phyloP scores from a whole-genome alignment of 768 basidiomycete genomes.

The Ramaria sp. region DNA sequence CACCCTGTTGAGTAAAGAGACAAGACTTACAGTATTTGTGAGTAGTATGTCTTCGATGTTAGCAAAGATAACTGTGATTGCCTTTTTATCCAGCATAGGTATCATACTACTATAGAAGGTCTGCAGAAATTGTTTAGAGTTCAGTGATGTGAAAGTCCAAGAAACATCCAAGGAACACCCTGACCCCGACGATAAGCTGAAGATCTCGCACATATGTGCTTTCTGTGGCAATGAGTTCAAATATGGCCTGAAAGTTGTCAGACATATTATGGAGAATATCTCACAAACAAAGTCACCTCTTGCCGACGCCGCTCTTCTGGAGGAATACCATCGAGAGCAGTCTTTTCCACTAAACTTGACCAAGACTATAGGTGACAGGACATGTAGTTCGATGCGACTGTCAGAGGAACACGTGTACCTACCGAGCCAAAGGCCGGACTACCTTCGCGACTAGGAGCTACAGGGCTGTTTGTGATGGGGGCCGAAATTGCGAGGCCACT shows the following conservation, averaged over 20 bases:
- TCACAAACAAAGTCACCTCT: conserved; percentile 41
- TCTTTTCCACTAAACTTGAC: conserved; percentile 84
- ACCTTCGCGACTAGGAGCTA: conserved; percentile 27
- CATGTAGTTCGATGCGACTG: not conserved
- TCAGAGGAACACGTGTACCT: conserved; percentile 14
- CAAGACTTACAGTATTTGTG: conserved; percentile 61
- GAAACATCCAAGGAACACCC: conserved; percentile 11
- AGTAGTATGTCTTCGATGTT: conserved; percentile 90
- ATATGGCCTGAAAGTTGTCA: conserved; percentile 54
- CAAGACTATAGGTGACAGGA: conserved; percentile 47
- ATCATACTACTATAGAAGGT: conserved; percentile 80
- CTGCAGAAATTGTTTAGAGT: conserved; percentile 25
- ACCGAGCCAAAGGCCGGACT: conserved; percentile 65
- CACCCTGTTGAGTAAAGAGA: not conserved
- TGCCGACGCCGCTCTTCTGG: conserved; percentile 73
- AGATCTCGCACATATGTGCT: conserved; percentile 82
- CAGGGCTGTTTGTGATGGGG: conserved; percentile 22
- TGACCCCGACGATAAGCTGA: conserved; percentile 83
- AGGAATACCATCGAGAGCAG: conserved; percentile 73
- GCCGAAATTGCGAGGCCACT: conserved; percentile 46
- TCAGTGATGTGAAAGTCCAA: not conserved
- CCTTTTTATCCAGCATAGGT: conserved; percentile 59
- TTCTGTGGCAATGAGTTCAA: conserved; percentile 91
- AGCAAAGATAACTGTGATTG: conserved; percentile 75
- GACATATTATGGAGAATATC: not conserved